Percentiles rank a stretch among this genome's conserved stretches.
Conservation (phyloP, 371 early-diverging fungal species). For the Nematocida ironsii region DNA sequence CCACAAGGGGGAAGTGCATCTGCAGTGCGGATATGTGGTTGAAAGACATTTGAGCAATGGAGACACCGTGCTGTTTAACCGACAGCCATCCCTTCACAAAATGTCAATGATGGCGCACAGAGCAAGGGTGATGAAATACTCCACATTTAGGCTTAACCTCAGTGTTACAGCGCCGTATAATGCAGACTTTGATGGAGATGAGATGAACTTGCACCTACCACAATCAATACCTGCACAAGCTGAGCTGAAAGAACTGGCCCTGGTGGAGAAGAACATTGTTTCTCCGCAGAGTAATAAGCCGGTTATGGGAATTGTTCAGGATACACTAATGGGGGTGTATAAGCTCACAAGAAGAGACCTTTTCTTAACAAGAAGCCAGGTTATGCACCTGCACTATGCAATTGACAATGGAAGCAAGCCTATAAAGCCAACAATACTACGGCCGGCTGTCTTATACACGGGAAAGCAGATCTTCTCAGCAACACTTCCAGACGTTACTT, state of each 20-base stretch:
- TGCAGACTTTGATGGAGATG: constrained; percentile 99
- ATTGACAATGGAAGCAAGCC: constrained; percentile 45
- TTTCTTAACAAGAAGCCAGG: constrained; percentile 81
- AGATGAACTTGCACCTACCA: constrained; percentile 99
- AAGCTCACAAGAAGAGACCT: constrained; percentile 90
- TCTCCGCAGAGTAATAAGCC: constrained; percentile 96
- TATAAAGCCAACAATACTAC: constrained; percentile 78
- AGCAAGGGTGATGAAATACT: constrained; percentile 92
- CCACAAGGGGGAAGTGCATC: constrained; percentile 79
- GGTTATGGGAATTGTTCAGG: constrained; percentile 99
- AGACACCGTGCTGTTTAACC: constrained; percentile 96
- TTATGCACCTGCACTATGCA: constrained; percentile 76
- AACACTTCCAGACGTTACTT: constrained; percentile 77
- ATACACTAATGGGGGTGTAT: constrained; percentile 89
- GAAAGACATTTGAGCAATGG: constrained; percentile 92
- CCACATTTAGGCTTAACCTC: constrained; percentile 94
- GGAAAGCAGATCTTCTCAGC: constrained; percentile 92
- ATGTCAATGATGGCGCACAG: constrained; percentile 99
- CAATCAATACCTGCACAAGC: constrained; percentile 87
- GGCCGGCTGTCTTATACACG: constrained; percentile 92
- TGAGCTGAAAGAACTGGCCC: constrained; percentile 87
- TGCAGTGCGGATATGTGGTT: constrained; percentile 87
- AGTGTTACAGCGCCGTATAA: constrained; percentile 98
- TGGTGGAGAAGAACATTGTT: constrained; percentile 93
- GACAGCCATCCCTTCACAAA: constrained; percentile 98